Percentiles rank a stretch among this genome's conserved stretches.
Evolutionary conservation across 805 yeast genomes (phyloP).

Genomic region (Pichia membranifaciens): DNA sequence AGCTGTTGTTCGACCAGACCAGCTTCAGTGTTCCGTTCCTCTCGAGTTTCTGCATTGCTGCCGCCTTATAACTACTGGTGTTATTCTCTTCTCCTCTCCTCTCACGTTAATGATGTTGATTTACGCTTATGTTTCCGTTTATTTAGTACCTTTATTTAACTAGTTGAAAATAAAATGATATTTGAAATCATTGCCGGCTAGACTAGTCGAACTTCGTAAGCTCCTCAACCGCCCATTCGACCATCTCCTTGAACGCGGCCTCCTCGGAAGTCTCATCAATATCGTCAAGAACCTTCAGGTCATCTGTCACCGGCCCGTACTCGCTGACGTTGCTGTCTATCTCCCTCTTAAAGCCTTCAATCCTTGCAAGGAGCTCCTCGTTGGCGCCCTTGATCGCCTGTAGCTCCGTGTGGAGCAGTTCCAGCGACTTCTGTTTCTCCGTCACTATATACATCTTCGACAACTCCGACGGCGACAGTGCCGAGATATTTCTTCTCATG

Average conservation of each 20-base stretch:
- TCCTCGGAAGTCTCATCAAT: conserved; percentile 16
- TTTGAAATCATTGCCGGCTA: not conserved
- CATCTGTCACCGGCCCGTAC: conserved; percentile 10
- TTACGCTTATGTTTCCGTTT: no score
- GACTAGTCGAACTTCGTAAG: not conserved
- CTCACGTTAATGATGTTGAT: no score
- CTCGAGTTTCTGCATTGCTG: conserved; percentile 41
- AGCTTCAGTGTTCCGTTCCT: conserved; percentile 56
- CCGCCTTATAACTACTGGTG: conserved; percentile 1
- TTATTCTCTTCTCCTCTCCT: not conserved
- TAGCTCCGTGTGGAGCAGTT: conserved; percentile 5
- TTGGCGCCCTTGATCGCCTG: conserved; percentile 5
- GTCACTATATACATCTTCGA: conserved; percentile 16
- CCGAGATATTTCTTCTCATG: conserved; percentile 7
- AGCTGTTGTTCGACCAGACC: conserved; percentile 52
- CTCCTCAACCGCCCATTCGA: conserved; percentile 18
- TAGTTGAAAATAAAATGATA: no score
- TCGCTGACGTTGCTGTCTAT: conserved; percentile 10
- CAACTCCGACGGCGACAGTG: conserved; percentile 18
- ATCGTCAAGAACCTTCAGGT: conserved; percentile 16
- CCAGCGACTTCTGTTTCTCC: conserved; percentile 11
- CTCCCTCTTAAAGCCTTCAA: conserved; percentile 11
- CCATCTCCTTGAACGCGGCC: conserved; percentile 15
- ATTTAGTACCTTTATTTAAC: no score
- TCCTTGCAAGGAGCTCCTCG: conserved; percentile 6